Percentiles rank a stretch among this genome's conserved stretches.
Evolutionary conservation across 768 basidiomycete genomes (phyloP).

Genomic region (Leccinum boreale): DNA sequence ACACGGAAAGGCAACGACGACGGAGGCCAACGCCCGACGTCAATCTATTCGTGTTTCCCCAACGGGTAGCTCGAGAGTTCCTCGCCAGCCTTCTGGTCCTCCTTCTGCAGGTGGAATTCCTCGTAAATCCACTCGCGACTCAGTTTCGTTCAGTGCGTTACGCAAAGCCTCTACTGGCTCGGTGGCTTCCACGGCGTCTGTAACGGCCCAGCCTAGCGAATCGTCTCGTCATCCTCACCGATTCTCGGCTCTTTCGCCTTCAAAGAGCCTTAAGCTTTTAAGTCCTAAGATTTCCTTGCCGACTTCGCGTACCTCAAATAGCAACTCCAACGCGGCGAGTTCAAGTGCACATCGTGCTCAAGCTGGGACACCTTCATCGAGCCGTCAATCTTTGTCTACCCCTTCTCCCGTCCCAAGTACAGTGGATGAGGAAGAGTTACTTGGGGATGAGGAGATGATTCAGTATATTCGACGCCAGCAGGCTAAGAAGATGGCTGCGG

Average conservation of each 20-base stretch:
- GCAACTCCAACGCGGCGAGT: slow-evolving; percentile 32
- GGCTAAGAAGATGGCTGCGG: slow-evolving; percentile 79
- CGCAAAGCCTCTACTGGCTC: slow-evolving; percentile 85
- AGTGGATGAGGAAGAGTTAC: slow-evolving; percentile 79
- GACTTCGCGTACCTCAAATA: slow-evolving; percentile 51
- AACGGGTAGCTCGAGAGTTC: slow-evolving; percentile 53
- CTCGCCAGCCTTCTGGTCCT: slow-evolving; percentile 58
- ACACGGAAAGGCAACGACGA: slow-evolving; percentile 36
- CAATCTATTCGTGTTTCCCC: slow-evolving; percentile 67
- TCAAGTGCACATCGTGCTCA: slow-evolving; percentile 46
- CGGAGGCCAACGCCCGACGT: slow-evolving; percentile 42
- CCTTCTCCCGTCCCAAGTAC: slow-evolving; percentile 79
- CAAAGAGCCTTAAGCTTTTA: slow-evolving; percentile 77
- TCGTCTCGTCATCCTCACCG: slow-evolving; percentile 50
- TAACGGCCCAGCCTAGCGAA: slow-evolving; percentile 42
- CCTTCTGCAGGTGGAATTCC: slow-evolving; percentile 45
- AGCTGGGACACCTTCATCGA: slow-evolving; percentile 63
- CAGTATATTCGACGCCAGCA: slow-evolving; percentile 90
- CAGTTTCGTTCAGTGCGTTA: slow-evolving; percentile 70
- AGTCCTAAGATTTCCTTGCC: slow-evolving; percentile 73
- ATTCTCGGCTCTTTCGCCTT: slow-evolving; percentile 82
- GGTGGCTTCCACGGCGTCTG: slow-evolving; percentile 62
- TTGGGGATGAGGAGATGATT: slow-evolving; percentile 97
- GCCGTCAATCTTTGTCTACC: slow-evolving; percentile 73
- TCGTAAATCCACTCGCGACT: slow-evolving; percentile 74